Evolutionary conservation across 2,329 filamentous ascomycete genomes (phyloP), one percentile per base, ranked within the genome.

Genomic region (Penicillium rolfsii): DNA sequence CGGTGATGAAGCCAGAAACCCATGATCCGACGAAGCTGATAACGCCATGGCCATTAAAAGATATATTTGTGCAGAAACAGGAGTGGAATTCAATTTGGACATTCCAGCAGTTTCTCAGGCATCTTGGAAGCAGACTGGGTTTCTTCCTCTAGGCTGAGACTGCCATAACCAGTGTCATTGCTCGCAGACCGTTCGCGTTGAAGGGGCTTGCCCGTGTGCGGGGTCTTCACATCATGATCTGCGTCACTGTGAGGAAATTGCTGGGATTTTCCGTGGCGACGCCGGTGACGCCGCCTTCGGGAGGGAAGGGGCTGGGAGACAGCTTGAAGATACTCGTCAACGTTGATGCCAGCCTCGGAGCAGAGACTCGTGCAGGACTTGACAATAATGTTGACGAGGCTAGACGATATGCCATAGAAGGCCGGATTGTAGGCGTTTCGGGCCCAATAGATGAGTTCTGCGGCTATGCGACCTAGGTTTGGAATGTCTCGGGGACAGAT

Each of bases 371-470:
- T 72, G 61, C 77, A 79, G 35, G 76, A 76, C 1, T 73, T 69
- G 40, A 79, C 76, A 26, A 79, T 74, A 0, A 76, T 70, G 6
- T 77, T 72, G 8, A 77, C 71, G 12, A 78, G 72, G 4, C 66
- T 67, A 5, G 72, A 64, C 0, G 76, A 78, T 35, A 80, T 75
- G 0, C 77, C 77, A 26, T 79, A 79, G 50, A 78, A 79, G 7
- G 77, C 70, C 1, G 77, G 77, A 52, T 78, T 79, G 61, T 79
- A 79, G 9, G 77, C 77, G 59, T 79, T 75, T 14, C 74, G 74
- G n/a, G 77, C 75, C 77, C 77, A 80, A 61, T 79, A 79, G 48
- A 77, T 75, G 5, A 80, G 71, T 49, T 78, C 75, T 0, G 74
- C 73, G 3, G 77, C 76, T 22, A 79, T 75, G 9, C 76, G 76